A percentile compares a stretch with the other conserved stretches of the same genome.
Evolutionary conservation across 768 basidiomycete genomes (phyloP).

Genomic region (Chalciporus sphaerocephalus): DNA sequence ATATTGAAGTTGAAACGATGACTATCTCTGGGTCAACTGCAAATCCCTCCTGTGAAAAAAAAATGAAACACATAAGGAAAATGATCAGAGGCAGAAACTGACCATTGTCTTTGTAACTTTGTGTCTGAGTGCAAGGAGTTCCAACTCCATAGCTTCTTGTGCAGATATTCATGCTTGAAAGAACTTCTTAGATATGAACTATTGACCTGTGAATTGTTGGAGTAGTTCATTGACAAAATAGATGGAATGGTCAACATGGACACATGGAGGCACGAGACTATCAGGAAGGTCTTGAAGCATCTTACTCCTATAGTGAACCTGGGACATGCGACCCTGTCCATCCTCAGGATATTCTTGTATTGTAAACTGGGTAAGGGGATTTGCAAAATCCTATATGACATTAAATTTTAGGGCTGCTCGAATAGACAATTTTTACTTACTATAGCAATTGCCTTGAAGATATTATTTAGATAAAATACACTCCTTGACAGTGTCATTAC

Average conservation of each 20-base stretch:
- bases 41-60: conserved; percentile 7
- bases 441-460: conserved; percentile 16
- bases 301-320: conserved; percentile 28
- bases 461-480: conserved; percentile 28
- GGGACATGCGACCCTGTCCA: conserved; percentile 10
- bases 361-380: conserved; percentile 16
- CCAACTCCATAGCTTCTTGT: not conserved
- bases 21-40: conserved; percentile 3
- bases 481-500: conserved; percentile 16
- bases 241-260: conserved; percentile 12
- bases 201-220: not conserved
- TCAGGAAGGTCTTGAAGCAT: conserved; percentile 29
- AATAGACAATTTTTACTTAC: conserved; percentile 7
- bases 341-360: conserved; percentile 31
- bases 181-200: conserved; percentile 13
- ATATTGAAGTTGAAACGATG: conserved; percentile 5
- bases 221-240: conserved; percentile 27
- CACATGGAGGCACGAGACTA: conserved; percentile 21
- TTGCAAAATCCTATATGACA: conserved; percentile 22
- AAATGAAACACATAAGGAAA: not conserved
- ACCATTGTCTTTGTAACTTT: conserved; percentile 2
- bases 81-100: not conserved
- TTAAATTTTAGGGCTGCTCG: no score
- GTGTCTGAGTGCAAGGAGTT: conserved; percentile 5
- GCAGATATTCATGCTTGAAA: conserved; percentile 8